Evolutionary conservation across 768 basidiomycete species (phyloP), one percentile per base, ranked within the genome.

Genomic region (Lentinula detonsa): DNA sequence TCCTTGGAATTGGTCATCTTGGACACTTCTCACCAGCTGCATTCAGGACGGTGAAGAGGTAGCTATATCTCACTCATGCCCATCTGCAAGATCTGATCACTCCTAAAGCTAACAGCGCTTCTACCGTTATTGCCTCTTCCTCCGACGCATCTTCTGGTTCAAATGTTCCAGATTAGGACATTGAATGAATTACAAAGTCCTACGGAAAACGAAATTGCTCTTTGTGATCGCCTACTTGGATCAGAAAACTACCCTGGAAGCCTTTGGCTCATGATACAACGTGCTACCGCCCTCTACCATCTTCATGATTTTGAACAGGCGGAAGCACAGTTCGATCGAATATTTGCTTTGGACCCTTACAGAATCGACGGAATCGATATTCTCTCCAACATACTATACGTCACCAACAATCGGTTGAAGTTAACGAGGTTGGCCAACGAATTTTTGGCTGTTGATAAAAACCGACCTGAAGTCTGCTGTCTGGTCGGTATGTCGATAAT

Each of bases 1-100:
- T 67, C 88, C 91, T 11, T 98, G 92, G 87, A 98, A 98, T 69
- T 98, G 95, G 95, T 90, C 91, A 31, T 78, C 86, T n/a, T 98
- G 95, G 95, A 75, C 82, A 7, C 80, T 93, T 46, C 77, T 98
- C n/a, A 82, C 83, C 2, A 85, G 84, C 57, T 90, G 91, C 68
- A 81, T 95, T 35, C 83, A 84, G 13, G 92, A 94, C 63, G 85
- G 85, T 15, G 91, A 94, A 75, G 93, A 96, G 86, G 95, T 95
- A 59, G 40, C 70, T 65, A 43, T 57, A 60, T 57, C 65, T 56
- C 21, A 53, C 55, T 0, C 28, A 7, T 15, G 31, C 13, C 43
- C 37, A 13, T 34, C n/a, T 56, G 57, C 59, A 31, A 42, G 55
- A 45, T 31, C 35, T 62, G 60, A 13, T 33, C 21, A 60, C 54